Conservation (phyloP, 306 rosid species). For the Lablab purpureus region DNA sequence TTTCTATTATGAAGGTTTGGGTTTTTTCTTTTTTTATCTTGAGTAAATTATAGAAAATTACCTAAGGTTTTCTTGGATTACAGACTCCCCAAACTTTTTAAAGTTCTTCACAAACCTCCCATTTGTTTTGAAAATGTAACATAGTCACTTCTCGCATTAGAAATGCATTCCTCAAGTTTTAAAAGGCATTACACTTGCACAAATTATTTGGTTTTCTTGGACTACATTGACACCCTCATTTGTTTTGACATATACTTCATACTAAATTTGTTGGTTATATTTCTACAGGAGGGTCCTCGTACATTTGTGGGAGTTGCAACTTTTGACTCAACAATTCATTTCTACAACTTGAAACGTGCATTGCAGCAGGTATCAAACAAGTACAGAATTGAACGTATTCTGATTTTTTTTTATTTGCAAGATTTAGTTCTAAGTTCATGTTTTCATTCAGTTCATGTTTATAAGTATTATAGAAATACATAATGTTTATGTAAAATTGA, state of each 20-base stretch:
- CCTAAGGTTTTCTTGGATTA: too few species aligned
- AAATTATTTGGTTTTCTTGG: too few species aligned
- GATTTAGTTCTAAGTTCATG: conserved; percentile 8
- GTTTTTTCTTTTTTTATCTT: not conserved
- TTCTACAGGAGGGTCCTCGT: conserved; percentile 89
- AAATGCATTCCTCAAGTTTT: too few species aligned
- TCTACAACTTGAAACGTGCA: conserved; percentile 93
- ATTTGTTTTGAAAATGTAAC: too few species aligned
- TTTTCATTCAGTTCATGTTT: conserved; percentile 21
- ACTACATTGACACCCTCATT: not conserved
- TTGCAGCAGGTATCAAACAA: conserved; percentile 79
- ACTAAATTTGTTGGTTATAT: conserved; percentile 23
- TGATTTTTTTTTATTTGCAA: not conserved
- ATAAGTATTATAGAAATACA: not conserved
- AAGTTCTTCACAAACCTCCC: too few species aligned
- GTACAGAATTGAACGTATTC: conserved; percentile 2
- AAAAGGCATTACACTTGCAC: too few species aligned
- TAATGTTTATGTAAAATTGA: conserved; percentile 21
- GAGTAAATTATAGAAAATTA: too few species aligned
- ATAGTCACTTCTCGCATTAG: too few species aligned
- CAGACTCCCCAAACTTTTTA: too few species aligned
- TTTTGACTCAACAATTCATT: conserved; percentile 94
- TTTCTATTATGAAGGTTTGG: not conserved
- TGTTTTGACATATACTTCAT: conserved; percentile 16
- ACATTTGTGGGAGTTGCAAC: conserved; percentile 94